These are phyloP conservation scores for Rubia peregrina DNA, from an alignment of 305 asterid species.

Conservation along the genomic window DNA sequence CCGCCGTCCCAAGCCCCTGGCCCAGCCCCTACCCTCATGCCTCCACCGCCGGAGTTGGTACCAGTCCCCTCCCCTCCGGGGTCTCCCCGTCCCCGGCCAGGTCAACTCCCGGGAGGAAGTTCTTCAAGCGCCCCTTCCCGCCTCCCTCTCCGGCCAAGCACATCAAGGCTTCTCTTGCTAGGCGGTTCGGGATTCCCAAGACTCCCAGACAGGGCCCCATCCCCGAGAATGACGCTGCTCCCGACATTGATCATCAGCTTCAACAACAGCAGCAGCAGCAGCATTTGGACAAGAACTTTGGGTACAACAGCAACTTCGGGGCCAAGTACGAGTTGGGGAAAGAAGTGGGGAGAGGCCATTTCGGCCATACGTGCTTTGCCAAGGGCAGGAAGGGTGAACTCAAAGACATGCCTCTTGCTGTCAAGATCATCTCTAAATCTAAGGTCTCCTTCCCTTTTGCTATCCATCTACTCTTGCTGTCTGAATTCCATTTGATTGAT, in stretches of 20 bases:
- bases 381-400: slow-evolving; percentile 71
- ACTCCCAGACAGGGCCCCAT: slow-evolving; percentile 65
- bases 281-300: slow-evolving; percentile 69
- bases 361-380: slow-evolving; percentile 87
- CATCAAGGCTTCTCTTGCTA: slow-evolving; percentile 70
- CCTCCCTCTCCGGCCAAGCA: slow-evolving; percentile 98
- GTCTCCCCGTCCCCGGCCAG: slow-evolving; percentile 81
- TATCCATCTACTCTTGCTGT: neutral
- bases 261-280: slow-evolving; percentile 25
- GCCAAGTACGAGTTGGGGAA: slow-evolving; percentile 89
- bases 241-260: neutral
- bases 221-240: slow-evolving; percentile 58
- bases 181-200: slow-evolving; percentile 66
- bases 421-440: slow-evolving; percentile 84
- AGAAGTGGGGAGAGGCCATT: slow-evolving; percentile 94
- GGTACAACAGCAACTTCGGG: slow-evolving; percentile 73
- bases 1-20: slow-evolving; percentile 64
- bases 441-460: slow-evolving; percentile 36
- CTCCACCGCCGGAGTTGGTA: slow-evolving; percentile 18
- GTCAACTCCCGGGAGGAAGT: slow-evolving; percentile 72
- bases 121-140: slow-evolving; percentile 74
- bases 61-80: slow-evolving; percentile 41
- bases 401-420: slow-evolving; percentile 69
- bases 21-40: slow-evolving; percentile 76
- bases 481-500: neutral